A percentile compares a stretch with the other conserved stretches of the same genome.
Conservation (phyloP, 257 asterid species). For the Primulina huaijiensis region DNA sequence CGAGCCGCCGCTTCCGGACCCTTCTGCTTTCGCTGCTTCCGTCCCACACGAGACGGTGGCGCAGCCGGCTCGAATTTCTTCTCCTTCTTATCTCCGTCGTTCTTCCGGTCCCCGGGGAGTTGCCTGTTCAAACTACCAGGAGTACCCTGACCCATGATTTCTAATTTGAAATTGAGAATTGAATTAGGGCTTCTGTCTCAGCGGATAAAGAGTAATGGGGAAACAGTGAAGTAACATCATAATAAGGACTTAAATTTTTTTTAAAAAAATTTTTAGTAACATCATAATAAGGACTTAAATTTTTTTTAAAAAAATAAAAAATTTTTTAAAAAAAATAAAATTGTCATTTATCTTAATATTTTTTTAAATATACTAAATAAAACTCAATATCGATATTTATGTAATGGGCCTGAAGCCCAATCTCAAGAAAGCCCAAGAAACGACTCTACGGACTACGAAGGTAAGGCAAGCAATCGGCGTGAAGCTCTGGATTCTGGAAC, state of each 20-base stretch:
- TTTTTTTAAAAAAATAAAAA: no score
- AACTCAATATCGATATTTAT: no score
- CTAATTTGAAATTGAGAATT: constrained; percentile 19
- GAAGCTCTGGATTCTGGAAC: neutral
- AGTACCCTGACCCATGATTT: constrained; percentile 81
- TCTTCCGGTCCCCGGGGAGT: constrained; percentile 69
- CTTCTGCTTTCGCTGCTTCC: constrained; percentile 87
- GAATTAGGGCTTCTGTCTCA: constrained; percentile 13
- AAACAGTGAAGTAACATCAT: no score
- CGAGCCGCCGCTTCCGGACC: constrained; percentile 86
- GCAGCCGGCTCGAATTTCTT: constrained; percentile 87
- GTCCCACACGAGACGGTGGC: constrained; percentile 90
- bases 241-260: no score
- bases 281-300: no score
- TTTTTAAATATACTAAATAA: no score
- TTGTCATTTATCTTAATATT: no score
- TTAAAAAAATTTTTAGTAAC: no score
- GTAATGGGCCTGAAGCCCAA: neutral
- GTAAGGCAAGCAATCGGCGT: neutral
- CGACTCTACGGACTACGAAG: neutral
- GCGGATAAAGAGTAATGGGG: neutral
- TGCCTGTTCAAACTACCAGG: constrained; percentile 86
- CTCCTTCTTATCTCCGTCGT: constrained; percentile 82
- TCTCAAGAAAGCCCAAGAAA: neutral
- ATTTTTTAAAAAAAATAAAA: no score